Base-by-base conservation (phyloP, 2,329 filamentous ascomycete species). In the Pyrenophora teres region DNA sequence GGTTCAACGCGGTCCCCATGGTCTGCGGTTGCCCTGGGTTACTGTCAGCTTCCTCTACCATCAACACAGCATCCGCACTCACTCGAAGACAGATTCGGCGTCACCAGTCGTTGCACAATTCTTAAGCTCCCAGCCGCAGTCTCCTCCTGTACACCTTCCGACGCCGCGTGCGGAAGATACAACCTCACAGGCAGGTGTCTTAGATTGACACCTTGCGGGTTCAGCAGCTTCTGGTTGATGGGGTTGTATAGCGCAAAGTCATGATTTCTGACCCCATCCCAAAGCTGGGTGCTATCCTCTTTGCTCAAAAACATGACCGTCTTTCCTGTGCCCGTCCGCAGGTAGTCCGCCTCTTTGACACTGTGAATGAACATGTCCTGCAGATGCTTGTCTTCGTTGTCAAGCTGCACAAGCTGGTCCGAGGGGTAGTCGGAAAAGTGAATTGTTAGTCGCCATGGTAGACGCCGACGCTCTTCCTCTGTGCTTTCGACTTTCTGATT, bases 281-380 rank as follows among this genome's bases (percentile, higher is more conserved):
- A 97, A 30, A 97, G 80, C 27, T 87, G 83, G 6, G 87, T 90
- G 12, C 90, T 94, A 71, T 96, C 87, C 39, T 89, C 86, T 71
- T 92, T 92, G 54, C 88, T 91, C 66, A 97, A 78, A 46, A 86
- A 87, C 90, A 96, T 96, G 67, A 96, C 92, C 54, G 89, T 87
- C 70, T 93, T 92, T 13, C 90, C 91, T 46, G 89, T 94, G 38
- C 92, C 91, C 62, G 94, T 93, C 44, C 92, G 85, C 43, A 96
- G 79, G 62, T 92, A 96, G 74, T 96, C 92, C 25, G 92, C 92
- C 80, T 89, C 87, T 69, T 89, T 89, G 56, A 89, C 86, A 45
- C 80, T 84, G 59, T 89, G 88, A 46, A 87, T 85, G 65, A 84
- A 89, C 0, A 84, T 79, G 68, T 89, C 87, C 54, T 85, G 82